phyloP scores from a whole-genome alignment of 2,329 filamentous ascomycete species.

The Rhytidhysteron rufulum region DNA sequence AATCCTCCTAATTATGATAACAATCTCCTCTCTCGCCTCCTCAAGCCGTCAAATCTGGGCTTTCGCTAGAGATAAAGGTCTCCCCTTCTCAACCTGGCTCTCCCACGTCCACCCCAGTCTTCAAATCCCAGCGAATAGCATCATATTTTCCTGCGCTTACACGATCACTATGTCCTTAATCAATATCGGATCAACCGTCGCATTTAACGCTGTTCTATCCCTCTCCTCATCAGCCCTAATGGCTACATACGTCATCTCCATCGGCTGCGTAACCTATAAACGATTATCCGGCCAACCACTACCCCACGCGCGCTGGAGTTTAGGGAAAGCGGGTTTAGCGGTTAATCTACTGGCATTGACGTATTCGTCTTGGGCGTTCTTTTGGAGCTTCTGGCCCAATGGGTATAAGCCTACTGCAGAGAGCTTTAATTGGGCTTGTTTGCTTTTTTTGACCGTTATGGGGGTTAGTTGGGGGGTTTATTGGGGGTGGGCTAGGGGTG shows the following conservation, averaged over 20 bases:
- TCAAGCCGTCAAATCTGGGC: conserved; percentile 23
- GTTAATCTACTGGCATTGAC: conserved; percentile 31
- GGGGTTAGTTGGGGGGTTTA: conserved; percentile 5
- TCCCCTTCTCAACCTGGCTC: background rate
- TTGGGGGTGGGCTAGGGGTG: conserved; percentile 1
- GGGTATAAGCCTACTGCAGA: conserved; percentile 7
- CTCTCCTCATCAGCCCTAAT: conserved; percentile 21
- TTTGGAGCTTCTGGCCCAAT: conserved; percentile 36
- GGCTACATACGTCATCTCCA: conserved; percentile 20
- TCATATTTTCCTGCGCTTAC: conserved; percentile 22
- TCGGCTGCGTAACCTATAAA: conserved; percentile 21
- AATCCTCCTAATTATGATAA: conserved; percentile 22
- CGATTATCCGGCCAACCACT: conserved; percentile 10
- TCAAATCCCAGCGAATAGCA: conserved; percentile 15
- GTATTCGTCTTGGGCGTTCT: conserved; percentile 38
- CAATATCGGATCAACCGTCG: conserved; percentile 36
- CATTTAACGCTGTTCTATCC: conserved; percentile 36
- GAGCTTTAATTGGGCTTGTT: conserved; percentile 17
- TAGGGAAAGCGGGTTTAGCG: conserved; percentile 30
- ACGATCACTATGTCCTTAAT: conserved; percentile 34
- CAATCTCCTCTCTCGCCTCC: conserved; percentile 21
- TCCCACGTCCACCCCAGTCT: conserved; percentile 6
- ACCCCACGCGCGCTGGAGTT: conserved; percentile 28
- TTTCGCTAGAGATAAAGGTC: background rate
- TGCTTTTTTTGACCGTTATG: conserved; percentile 7